Percentiles rank a stretch among this genome's conserved stretches.
Conservation (phyloP, 441 rosid genomes). For the Biscutella auriculata region DNA sequence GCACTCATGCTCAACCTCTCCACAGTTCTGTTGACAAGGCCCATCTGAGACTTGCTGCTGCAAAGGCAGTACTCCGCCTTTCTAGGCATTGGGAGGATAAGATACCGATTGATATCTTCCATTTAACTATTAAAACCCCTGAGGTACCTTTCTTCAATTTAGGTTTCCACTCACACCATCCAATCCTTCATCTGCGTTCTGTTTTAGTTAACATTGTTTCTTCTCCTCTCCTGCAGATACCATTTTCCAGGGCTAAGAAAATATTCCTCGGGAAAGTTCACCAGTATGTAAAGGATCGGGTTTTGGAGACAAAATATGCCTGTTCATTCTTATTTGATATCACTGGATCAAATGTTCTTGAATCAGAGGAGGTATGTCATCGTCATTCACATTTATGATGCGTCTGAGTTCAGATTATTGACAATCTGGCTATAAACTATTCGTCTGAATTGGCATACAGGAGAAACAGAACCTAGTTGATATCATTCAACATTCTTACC, state of each 20-base stretch:
- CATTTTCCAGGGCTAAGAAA: slow-evolving; percentile 73
- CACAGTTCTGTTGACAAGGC: slow-evolving; percentile 86
- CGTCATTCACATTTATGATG: slow-evolving; percentile 8
- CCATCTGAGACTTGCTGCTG: slow-evolving; percentile 89
- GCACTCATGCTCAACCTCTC: slow-evolving; percentile 21
- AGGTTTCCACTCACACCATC: background rate
- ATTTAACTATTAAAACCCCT: slow-evolving; percentile 55
- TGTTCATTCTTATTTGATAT: slow-evolving; percentile 63
- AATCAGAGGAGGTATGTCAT: slow-evolving; percentile 65
- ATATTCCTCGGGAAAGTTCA: slow-evolving; percentile 73
- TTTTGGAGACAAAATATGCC: slow-evolving; percentile 82
- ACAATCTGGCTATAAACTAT: slow-evolving; percentile 8
- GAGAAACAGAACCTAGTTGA: slow-evolving; percentile 84
- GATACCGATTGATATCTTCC: slow-evolving; percentile 72
- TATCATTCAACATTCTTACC: slow-evolving; percentile 75
- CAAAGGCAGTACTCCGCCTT: slow-evolving; percentile 87
- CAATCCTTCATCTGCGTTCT: background rate
- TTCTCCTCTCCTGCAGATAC: slow-evolving; percentile 38
- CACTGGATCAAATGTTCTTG: slow-evolving; percentile 37
- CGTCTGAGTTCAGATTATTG: background rate
- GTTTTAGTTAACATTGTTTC: slow-evolving; percentile 4
- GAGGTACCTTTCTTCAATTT: slow-evolving; percentile 44
- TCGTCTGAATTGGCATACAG: slow-evolving; percentile 36
- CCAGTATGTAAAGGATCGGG: slow-evolving; percentile 83
- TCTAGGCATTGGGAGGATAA: slow-evolving; percentile 88